Conservation (phyloP, 306 rosid genomes). For the Casuarina equisetifolia region DNA sequence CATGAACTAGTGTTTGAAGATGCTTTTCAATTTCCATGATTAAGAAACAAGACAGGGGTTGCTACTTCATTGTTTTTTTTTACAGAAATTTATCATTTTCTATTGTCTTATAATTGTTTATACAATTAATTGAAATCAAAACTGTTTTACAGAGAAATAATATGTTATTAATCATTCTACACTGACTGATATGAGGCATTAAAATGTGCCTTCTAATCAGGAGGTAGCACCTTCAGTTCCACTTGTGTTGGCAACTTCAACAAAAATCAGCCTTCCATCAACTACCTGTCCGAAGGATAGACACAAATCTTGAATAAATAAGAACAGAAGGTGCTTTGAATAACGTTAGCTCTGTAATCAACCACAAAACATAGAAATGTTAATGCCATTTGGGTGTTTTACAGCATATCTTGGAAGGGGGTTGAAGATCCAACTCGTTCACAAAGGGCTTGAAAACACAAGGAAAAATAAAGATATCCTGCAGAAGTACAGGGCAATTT, state of each 20-base stretch:
- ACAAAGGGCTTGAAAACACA: not conserved
- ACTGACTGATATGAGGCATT: not conserved
- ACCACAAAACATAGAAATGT: not conserved
- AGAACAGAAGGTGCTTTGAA: not conserved
- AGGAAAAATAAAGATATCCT: not conserved
- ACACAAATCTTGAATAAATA: not conserved
- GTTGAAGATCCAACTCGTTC: not conserved
- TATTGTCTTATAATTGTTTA: too few species aligned
- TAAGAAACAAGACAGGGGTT: too few species aligned
- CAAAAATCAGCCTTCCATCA: slow-evolving; percentile 69
- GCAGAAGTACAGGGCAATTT: not conserved
- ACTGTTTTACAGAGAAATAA: not conserved
- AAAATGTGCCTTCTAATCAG: slow-evolving; percentile 1
- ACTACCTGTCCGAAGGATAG: slow-evolving; percentile 49
- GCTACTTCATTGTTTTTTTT: too few species aligned
- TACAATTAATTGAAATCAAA: too few species aligned
- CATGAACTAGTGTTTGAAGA: too few species aligned
- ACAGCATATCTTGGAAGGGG: not conserved
- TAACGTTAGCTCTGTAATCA: not conserved
- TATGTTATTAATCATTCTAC: not conserved
- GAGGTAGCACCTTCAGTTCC: slow-evolving; percentile 15
- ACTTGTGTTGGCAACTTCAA: slow-evolving; percentile 51
- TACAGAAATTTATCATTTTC: too few species aligned
- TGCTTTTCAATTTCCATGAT: too few species aligned
- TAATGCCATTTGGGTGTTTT: not conserved